A percentile compares a stretch with the other conserved stretches of the same genome.
Evolutionary conservation across 495 filamentous ascomycete species (phyloP).

Genomic region (Oidiodendron maius): DNA sequence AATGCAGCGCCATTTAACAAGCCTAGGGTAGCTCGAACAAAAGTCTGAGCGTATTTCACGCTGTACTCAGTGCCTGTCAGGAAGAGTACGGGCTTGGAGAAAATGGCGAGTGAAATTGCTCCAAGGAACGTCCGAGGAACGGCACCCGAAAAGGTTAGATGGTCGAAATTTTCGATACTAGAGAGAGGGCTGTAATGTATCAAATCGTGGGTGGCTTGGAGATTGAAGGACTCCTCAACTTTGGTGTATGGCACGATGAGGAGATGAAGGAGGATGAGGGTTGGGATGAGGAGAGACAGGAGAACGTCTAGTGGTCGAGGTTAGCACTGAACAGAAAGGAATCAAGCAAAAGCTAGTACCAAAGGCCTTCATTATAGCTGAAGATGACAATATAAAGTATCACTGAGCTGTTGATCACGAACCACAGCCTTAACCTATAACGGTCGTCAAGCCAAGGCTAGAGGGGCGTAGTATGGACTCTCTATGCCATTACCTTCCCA

Average conservation of each 20-base stretch:
- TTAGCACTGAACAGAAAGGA: background rate
- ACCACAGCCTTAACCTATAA: no score
- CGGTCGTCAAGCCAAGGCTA: no score
- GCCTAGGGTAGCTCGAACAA: slow-evolving; percentile 74
- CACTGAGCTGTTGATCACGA: no score
- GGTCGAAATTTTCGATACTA: slow-evolving; percentile 63
- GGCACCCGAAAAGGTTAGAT: slow-evolving; percentile 83
- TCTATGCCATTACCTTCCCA: no score
- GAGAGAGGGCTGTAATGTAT: slow-evolving; percentile 70
- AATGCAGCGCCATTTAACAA: slow-evolving; percentile 69
- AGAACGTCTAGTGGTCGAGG: slow-evolving; percentile 37
- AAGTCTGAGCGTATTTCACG: slow-evolving; percentile 36
- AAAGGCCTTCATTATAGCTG: no score
- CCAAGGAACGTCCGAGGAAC: slow-evolving; percentile 90
- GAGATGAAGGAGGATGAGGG: slow-evolving; percentile 69
- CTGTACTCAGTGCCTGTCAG: slow-evolving; percentile 26
- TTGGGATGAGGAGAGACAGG: slow-evolving; percentile 53
- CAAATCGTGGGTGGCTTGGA: slow-evolving; percentile 92
- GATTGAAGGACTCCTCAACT: slow-evolving; percentile 98
- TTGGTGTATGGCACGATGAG: slow-evolving; percentile 86
- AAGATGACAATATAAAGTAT: no score
- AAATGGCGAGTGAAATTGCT: slow-evolving; percentile 61
- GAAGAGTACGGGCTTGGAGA: slow-evolving; percentile 56
- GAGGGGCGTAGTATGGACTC: no score
- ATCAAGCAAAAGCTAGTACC: no score